phyloP scores from a whole-genome alignment of 108 stramenopile genomes.

The Fistulifera solaris region DNA sequence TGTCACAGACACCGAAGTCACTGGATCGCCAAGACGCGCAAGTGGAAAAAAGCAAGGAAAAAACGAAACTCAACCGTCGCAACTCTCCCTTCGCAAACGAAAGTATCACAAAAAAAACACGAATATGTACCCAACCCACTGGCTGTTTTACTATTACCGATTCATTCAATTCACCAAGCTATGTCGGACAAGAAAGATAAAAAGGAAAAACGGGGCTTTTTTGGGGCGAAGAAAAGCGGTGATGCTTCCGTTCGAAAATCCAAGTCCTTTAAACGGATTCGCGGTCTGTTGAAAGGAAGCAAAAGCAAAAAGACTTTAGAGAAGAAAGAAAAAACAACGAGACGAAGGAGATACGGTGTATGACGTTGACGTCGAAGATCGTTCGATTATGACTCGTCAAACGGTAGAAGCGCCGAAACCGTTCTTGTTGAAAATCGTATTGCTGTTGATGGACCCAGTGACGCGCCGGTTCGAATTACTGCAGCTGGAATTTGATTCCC shows the following conservation, averaged over 20 bases:
- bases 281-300: conserved; percentile 1
- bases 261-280: conserved; percentile 1
- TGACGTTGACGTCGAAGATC: conserved; percentile 14
- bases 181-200: no score
- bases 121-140: no score
- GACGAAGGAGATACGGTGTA: conserved; percentile 6
- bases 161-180: no score
- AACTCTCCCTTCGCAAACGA: no score
- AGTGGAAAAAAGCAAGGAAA: no score
- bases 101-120: no score
- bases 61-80: no score
- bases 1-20: no score
- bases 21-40: no score
- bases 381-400: conserved; percentile 1
- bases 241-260: conserved; percentile 1
- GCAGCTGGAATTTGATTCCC: conserved; percentile 79
- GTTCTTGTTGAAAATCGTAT: conserved; percentile 31
- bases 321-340: not conserved
- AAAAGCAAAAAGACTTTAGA: conserved; percentile 1
- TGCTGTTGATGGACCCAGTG: conserved; percentile 70
- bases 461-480: conserved; percentile 74
- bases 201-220: no score
- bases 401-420: not conserved
- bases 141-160: no score
- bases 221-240: not conserved